Conservation (phyloP, 495 filamentous ascomycete genomes). For the Aspergillus heteromorphus region DNA sequence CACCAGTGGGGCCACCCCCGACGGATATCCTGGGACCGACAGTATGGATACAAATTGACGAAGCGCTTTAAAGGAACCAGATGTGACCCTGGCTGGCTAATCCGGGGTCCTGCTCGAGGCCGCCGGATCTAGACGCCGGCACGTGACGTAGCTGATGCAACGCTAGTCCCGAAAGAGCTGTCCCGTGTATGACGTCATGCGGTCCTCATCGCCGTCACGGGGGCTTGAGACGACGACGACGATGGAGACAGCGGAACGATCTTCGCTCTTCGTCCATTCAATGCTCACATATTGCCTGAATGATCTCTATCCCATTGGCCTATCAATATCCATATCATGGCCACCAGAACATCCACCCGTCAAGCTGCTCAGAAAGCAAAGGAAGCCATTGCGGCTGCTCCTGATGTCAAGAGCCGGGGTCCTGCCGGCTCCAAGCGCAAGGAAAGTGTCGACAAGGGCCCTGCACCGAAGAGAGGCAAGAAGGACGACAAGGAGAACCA, state of each 20-base stretch:
- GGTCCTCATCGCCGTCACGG: conserved; percentile 12
- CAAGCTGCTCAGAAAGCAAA: conserved; percentile 44
- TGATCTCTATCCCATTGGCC: background rate
- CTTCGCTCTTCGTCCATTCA: background rate
- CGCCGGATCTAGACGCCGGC: conserved; percentile 3
- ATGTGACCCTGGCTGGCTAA: background rate
- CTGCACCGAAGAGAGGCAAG: conserved; percentile 30
- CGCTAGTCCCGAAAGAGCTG: background rate
- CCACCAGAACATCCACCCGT: conserved; percentile 36
- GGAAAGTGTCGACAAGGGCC: conserved; percentile 18
- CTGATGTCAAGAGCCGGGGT: conserved; percentile 20
- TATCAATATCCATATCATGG: background rate
- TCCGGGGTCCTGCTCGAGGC: background rate
- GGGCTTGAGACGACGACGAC: too few species aligned
- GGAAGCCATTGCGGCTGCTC: conserved; percentile 30
- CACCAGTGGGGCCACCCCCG: conserved; percentile 3
- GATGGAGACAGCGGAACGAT: background rate
- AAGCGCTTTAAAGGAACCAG: background rate
- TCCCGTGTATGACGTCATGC: conserved; percentile 20
- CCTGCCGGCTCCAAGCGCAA: conserved; percentile 34
- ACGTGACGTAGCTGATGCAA: background rate
- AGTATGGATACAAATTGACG: conserved; percentile 19
- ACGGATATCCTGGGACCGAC: conserved; percentile 5
- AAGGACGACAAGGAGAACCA: conserved; percentile 14
- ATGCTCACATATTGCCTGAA: background rate